Percentiles rank a stretch among this genome's conserved stretches.
Evolutionary conservation across 2,329 filamentous ascomycete species (phyloP).

Genomic region (Trichoderma hamatum): DNA sequence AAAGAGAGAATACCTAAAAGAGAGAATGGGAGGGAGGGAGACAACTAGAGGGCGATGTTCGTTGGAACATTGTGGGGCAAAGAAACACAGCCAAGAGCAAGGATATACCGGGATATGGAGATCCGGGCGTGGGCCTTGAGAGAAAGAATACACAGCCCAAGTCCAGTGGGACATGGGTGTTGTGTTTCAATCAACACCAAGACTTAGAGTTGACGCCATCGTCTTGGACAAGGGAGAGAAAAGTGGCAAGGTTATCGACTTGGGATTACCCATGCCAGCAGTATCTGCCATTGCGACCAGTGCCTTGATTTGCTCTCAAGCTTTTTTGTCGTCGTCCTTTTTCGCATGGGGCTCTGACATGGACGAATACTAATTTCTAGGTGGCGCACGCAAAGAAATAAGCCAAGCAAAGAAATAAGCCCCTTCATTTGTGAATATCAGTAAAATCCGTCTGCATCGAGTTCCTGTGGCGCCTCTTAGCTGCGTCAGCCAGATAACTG

Average conservation of each 20-base stretch:
- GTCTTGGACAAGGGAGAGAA: constrained; percentile 5
- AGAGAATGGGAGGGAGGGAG: background rate
- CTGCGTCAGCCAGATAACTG: background rate
- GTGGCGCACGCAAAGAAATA: background rate
- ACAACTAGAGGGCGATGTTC: background rate
- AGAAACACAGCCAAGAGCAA: background rate
- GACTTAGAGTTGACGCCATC: constrained; percentile 19
- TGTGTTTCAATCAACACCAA: constrained; percentile 16
- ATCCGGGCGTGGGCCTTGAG: constrained; percentile 6
- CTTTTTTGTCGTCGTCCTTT: background rate
- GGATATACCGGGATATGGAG: constrained; percentile 10
- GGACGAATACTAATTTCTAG: background rate
- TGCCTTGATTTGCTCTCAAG: background rate
- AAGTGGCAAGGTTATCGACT: background rate
- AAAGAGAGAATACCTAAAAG: background rate
- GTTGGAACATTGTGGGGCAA: constrained; percentile 1
- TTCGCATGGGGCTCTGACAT: background rate
- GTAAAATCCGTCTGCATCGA: background rate
- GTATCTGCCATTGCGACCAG: background rate
- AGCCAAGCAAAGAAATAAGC: background rate
- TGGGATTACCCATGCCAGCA: background rate
- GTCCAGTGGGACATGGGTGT: constrained; percentile 7
- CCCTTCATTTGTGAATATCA: background rate
- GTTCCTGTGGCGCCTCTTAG: background rate
- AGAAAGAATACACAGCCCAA: background rate